Base-by-base conservation (phyloP, 140 eudicot species). In the Erigeron philadelphicus region DNA sequence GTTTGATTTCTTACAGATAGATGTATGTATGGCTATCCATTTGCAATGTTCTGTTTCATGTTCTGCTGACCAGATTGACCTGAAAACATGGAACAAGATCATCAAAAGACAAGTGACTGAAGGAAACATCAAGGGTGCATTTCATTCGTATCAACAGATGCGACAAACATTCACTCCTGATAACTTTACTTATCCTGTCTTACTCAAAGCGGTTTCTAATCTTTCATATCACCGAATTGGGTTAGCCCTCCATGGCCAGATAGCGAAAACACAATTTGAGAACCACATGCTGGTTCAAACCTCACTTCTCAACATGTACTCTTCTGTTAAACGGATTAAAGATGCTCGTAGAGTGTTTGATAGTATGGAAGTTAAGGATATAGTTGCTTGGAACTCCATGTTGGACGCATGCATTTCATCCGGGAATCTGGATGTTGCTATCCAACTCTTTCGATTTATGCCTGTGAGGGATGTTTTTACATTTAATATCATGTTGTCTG, bases 381-480 rank as follows among this genome's bases (percentile, higher is more conserved):
- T 15, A 1, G 60, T 82, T 73, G 80, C 79, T 38, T 85, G 87
- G 87, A 85, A 85, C 46, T 81, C 87, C 0, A 79, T 84, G 83
- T 59, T 84, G 63, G 66, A 76, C 76, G 78, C 79, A 1, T 84
- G 45, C 66, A 83, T 80, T 46, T 76, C 79, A 13, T 64, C 65
- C 5, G 63, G 76, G 42, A 42, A 64, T 64, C 57, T 79, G 75
- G 84, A 73, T 61, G 42, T 21, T 23, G 87, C 90, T 17, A 9
- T 13, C 44, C 43, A 43, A 43, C 45, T 76, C 41, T 84, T 84
- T 64, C 53, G 69, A 46, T 17, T 25, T 9, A 79, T 81, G 81
- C 90, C 87, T 10, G 9, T 23, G 5, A 81, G 72, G 68, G 84
- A 79, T 59, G 49, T 49, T 56, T 70, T 68, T 23, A 72, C 87